Conservation (phyloP, 2,329 filamentous ascomycete species). For the Apiospora hydei region DNA sequence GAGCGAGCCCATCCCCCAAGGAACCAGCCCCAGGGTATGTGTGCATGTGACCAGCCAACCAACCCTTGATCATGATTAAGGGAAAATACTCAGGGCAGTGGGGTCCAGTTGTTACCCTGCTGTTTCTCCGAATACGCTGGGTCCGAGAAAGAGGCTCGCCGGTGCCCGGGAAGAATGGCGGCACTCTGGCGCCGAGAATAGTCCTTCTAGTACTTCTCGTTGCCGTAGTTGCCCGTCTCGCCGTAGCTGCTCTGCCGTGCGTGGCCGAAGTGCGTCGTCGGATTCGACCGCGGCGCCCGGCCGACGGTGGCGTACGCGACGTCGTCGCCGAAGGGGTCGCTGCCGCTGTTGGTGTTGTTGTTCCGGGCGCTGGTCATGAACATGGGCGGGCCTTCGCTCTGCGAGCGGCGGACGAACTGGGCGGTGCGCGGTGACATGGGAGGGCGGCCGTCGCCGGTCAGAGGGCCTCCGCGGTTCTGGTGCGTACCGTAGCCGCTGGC, state of each 20-base stretch:
- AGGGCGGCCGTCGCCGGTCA: slow-evolving; percentile 27
- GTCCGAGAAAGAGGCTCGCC: neutral
- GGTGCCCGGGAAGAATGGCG: neutral
- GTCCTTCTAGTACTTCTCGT: slow-evolving; percentile 30
- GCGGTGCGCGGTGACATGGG: slow-evolving; percentile 24
- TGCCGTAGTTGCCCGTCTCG: slow-evolving; percentile 27
- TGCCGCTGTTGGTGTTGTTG: neutral
- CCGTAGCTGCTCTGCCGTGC: slow-evolving; percentile 35
- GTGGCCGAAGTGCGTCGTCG: slow-evolving; percentile 32
- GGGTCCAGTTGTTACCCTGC: slow-evolving; percentile 1
- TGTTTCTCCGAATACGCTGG: neutral
- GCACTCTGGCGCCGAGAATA: neutral
- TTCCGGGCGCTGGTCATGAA: neutral
- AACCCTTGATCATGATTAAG: slow-evolving; percentile 1
- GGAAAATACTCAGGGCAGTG: neutral
- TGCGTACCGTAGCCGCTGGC: neutral
- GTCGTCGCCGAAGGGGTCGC: slow-evolving; percentile 8
- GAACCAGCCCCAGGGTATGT: slow-evolving; percentile 19
- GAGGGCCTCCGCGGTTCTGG: neutral
- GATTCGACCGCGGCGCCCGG: slow-evolving; percentile 29
- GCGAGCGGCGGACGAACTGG: slow-evolving; percentile 3
- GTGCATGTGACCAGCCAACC: neutral
- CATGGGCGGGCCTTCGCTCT: slow-evolving; percentile 16
- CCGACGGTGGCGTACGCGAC: slow-evolving; percentile 29
- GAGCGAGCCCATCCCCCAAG: neutral